phyloP scores from a whole-genome alignment of 2,329 filamentous ascomycete genomes.

The Colletotrichum sp. region DNA sequence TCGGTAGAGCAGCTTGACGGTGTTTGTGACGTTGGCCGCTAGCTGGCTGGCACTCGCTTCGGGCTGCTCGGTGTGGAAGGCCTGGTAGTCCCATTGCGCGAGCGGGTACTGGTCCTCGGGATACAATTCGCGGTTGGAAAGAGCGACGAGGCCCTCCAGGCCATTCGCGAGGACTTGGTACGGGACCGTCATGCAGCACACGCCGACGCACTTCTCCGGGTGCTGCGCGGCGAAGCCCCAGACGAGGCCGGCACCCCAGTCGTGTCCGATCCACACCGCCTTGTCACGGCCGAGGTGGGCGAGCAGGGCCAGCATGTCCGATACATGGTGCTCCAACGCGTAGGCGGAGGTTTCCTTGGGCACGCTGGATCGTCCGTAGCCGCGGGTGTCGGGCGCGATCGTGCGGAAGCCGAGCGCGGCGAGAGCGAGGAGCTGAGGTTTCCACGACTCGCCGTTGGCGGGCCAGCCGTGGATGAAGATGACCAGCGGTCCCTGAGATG shows the following conservation, averaged over 20 bases:
- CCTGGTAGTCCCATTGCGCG: slow-evolving; percentile 35
- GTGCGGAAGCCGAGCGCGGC: slow-evolving; percentile 33
- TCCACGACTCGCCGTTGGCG: slow-evolving; percentile 36
- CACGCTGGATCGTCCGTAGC: slow-evolving; percentile 40
- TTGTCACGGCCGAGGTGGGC: slow-evolving; percentile 31
- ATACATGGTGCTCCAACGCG: slow-evolving; percentile 32
- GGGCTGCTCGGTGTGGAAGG: slow-evolving; percentile 29
- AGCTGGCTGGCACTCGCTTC: slow-evolving; percentile 25
- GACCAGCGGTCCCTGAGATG: slow-evolving; percentile 28
- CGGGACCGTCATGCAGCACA: slow-evolving; percentile 39
- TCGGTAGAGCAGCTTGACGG: slow-evolving; percentile 18
- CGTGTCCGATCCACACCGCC: slow-evolving; percentile 54
- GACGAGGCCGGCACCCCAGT: slow-evolving; percentile 39
- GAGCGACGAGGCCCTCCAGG: slow-evolving; percentile 34
- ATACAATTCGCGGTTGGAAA: slow-evolving; percentile 48
- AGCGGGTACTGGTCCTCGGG: slow-evolving; percentile 43
- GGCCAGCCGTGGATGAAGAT: slow-evolving; percentile 42
- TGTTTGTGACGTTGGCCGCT: slow-evolving; percentile 18
- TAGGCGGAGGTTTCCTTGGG: slow-evolving; percentile 32
- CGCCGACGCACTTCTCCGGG: slow-evolving; percentile 28
- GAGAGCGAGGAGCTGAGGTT: slow-evolving; percentile 31
- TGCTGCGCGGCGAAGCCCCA: slow-evolving; percentile 31
- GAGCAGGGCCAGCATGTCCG: slow-evolving; percentile 38
- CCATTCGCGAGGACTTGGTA: slow-evolving; percentile 46
- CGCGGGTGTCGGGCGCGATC: slow-evolving; percentile 36